Conservation (phyloP, 2,329 filamentous ascomycete species). For the Tolypocladium cylindrosporum region DNA sequence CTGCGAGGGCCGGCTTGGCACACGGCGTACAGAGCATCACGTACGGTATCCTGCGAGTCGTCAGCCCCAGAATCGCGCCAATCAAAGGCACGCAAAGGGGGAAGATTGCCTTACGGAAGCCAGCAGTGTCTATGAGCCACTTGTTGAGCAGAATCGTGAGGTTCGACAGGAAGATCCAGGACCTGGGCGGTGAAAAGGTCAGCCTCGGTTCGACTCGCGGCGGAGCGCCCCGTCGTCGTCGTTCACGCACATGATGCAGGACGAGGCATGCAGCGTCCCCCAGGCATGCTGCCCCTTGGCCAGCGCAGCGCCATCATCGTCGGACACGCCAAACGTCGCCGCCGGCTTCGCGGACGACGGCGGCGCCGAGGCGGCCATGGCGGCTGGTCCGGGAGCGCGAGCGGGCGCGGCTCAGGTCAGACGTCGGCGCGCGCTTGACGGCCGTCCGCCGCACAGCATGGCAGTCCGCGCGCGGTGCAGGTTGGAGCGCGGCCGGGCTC, state of each 20-base stretch:
- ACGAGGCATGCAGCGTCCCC: conserved; percentile 20
- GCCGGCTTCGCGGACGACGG: not conserved
- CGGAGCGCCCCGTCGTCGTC: not conserved
- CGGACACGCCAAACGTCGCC: conserved; percentile 6
- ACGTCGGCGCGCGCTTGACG: not conserved
- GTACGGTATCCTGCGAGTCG: conserved; percentile 11
- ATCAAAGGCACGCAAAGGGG: no score
- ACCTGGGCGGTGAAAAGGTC: conserved; percentile 21
- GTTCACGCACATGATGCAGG: conserved; percentile 19
- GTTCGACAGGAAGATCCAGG: conserved; percentile 81
- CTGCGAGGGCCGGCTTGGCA: not conserved
- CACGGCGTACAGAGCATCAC: not conserved
- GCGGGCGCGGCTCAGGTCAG: not conserved
- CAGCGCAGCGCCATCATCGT: conserved; percentile 17
- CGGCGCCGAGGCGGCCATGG: not conserved
- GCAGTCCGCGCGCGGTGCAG: not conserved
- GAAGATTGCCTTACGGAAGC: conserved; percentile 52
- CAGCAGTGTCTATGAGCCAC: conserved; percentile 66
- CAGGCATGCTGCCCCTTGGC: not conserved
- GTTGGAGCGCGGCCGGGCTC: not conserved
- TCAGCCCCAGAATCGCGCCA: not conserved
- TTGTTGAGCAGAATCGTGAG: conserved; percentile 89
- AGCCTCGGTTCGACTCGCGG: not conserved
- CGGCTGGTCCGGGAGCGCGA: not conserved
- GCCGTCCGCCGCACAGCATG: not conserved